Base-by-base conservation (phyloP, 495 filamentous ascomycete genomes). In the Halenospora varia region DNA sequence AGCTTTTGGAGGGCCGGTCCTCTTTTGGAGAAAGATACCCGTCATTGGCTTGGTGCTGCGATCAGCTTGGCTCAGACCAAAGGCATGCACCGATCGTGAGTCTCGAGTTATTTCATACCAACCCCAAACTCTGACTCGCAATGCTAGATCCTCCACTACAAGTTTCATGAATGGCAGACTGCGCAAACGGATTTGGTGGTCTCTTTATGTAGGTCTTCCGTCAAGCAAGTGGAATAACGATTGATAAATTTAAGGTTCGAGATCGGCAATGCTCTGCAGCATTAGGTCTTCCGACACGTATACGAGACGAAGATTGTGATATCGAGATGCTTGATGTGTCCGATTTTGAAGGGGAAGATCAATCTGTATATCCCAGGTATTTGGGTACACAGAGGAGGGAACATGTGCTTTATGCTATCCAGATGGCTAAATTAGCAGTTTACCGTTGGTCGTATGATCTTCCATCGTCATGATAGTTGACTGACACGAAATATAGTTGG, bases 201-300 rank as follows among this genome's bases (percentile, higher is more conserved):
- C 74, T 57, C 52, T 76, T 47, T 78, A 77, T 63, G 74, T 76
- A 59, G 45, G 66, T 60, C n/a, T 47, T 3, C n/a, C 26, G 29
- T 17, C 13, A 15, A 24, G 13, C 19, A 18, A 44, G 15, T 9
- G 2, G n/a, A 39, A 46, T n/a, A 22, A 10, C 8, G 9, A 22
- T 23, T 51, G 56, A 58, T 56, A 35, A 44, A 35, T 51, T 77
- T 6, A 77, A 81, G 70, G 77, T 76, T 0, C 64, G 82, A 47
- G 82, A 85, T 61, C 70, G 81, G 56, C 83, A 82, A 25, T 77
- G 79, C 1, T 77, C 82, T 26, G 80, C 82, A 11, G 80, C 80
- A 25, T 73, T 85, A 17, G 82, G 82, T n/a, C 70, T 81, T 23
- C 82, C 82, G 6, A 74, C 74, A n/a, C 76, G 75, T 51, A 76